These are phyloP conservation scores for Zymoseptoria ardabiliae DNA, from an alignment of 2,329 filamentous ascomycete genomes.

Conservation along the genomic window DNA sequence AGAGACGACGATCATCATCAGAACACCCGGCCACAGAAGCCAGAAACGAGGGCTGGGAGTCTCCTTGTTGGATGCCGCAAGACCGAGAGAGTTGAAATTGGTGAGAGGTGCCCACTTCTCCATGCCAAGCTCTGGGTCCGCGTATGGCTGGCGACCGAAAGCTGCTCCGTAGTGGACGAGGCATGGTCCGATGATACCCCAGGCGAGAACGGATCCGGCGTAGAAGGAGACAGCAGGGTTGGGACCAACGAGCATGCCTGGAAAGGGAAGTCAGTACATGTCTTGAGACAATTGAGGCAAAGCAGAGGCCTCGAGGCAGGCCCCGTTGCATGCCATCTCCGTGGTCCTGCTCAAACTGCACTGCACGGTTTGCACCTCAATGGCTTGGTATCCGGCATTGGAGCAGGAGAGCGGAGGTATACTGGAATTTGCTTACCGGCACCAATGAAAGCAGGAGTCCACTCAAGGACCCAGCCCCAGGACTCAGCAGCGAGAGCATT, in stretches of 20 bases:
- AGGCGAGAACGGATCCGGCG: slow-evolving; percentile 48
- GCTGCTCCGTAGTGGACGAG: slow-evolving; percentile 48
- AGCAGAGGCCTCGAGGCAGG: no score
- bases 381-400: no score
- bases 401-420: no score
- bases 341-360: no score
- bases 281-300: no score
- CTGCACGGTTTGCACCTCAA: no score
- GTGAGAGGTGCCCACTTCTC: slow-evolving; percentile 38
- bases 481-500: slow-evolving; percentile 48
- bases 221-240: slow-evolving; percentile 54
- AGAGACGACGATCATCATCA: slow-evolving; percentile 45
- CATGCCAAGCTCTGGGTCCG: background rate
- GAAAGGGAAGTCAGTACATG: slow-evolving; percentile 18
- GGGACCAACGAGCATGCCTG: slow-evolving; percentile 48
- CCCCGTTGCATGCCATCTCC: no score
- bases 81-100: slow-evolving; percentile 35
- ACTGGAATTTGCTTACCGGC: slow-evolving; percentile 26
- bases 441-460: slow-evolving; percentile 55
- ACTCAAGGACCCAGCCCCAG: slow-evolving; percentile 56
- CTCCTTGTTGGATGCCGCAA: slow-evolving; percentile 33
- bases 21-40: slow-evolving; percentile 47
- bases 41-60: slow-evolving; percentile 45
- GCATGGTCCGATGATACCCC: slow-evolving; percentile 51
- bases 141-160: slow-evolving; percentile 33